A percentile compares a stretch with the other conserved stretches of the same genome.
Conservation (phyloP, 495 filamentous ascomycete genomes). For the Clohesyomyces aquaticus region DNA sequence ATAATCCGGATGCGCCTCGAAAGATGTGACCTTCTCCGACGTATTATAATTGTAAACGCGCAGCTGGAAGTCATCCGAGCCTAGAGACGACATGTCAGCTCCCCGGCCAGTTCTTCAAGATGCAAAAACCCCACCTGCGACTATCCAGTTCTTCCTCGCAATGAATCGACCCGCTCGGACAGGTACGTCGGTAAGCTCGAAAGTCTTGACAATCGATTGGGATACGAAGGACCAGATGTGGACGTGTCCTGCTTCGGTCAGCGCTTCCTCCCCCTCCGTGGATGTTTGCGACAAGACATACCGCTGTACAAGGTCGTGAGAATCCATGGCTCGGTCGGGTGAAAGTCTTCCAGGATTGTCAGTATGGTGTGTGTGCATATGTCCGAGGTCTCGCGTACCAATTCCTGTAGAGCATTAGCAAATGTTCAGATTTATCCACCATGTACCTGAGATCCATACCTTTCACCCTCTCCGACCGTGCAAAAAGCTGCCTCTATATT, state of each 20-base stretch:
- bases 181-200: conserved; percentile 98
- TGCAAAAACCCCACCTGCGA: conserved; percentile 64
- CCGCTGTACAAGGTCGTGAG: conserved; percentile 95
- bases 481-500: conserved; percentile 43
- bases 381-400: conserved; percentile 16
- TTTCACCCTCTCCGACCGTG: conserved; percentile 44
- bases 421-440: background rate
- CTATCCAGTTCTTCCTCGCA: conserved; percentile 98
- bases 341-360: conserved; percentile 34
- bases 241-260: conserved; percentile 71
- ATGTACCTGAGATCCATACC: conserved; percentile 21
- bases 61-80: conserved; percentile 94
- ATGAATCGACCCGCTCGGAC: conserved; percentile 96
- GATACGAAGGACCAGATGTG: conserved; percentile 99
- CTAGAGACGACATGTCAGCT: conserved; percentile 25
- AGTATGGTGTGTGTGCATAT: background rate
- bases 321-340: conserved; percentile 58
- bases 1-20: conserved; percentile 98
- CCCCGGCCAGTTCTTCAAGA: background rate
- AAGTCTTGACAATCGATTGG: conserved; percentile 96
- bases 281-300: conserved; percentile 50
- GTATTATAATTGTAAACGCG: conserved; percentile 93
- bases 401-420: conserved; percentile 38
- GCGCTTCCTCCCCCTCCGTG: background rate
- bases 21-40: conserved; percentile 96